These are phyloP conservation scores for Eucalyptus regnans DNA, from an alignment of 345 rosid genomes.

Conservation along the genomic window DNA sequence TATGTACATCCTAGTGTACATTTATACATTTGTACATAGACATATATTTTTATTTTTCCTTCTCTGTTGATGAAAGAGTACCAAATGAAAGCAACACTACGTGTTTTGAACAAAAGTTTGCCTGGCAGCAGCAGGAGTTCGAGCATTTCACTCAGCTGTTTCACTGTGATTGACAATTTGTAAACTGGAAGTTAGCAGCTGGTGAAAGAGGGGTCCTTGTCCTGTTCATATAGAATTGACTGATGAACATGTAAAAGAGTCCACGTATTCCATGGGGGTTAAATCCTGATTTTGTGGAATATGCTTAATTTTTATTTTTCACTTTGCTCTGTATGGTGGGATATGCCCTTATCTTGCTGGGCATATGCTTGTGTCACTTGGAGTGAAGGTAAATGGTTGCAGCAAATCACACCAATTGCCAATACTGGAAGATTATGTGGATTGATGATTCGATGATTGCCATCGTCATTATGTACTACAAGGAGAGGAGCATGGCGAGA, in stretches of 20 bases:
- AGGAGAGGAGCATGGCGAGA: neutral
- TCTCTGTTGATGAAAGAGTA: neutral
- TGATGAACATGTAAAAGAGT: neutral
- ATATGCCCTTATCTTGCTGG: neutral
- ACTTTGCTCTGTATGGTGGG: neutral
- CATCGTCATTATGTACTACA: neutral
- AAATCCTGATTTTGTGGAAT: neutral
- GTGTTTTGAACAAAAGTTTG: neutral
- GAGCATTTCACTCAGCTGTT: neutral
- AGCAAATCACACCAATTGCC: neutral
- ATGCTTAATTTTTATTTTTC: neutral
- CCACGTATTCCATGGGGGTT: neutral
- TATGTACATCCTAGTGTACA: neutral
- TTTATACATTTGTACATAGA: neutral
- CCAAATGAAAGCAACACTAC: neutral
- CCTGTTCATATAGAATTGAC: neutral
- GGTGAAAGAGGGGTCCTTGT: neutral
- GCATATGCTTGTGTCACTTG: neutral
- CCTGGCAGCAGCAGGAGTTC: neutral
- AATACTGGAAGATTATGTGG: neutral
- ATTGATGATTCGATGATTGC: neutral
- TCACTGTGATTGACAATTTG: neutral
- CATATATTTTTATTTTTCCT: neutral
- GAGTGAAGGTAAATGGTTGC: neutral
- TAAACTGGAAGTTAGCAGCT: neutral